phyloP scores from a whole-genome alignment of 768 basidiomycete species.

The Multifurca ochricompacta region DNA sequence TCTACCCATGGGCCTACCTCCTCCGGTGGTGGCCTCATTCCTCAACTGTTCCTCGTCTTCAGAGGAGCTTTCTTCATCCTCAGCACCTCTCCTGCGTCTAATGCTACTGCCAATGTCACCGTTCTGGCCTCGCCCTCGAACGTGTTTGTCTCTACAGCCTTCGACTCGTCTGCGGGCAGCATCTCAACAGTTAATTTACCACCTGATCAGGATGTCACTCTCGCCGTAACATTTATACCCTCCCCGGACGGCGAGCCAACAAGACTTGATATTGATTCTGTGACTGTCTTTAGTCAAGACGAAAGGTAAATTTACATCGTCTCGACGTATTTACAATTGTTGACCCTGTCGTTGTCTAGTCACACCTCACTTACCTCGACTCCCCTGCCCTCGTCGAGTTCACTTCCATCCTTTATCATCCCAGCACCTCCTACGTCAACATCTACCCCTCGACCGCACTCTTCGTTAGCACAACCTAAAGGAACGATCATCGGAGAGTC shows the following conservation, averaged over 20 bases:
- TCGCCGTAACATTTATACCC: constrained; percentile 18
- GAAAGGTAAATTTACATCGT: constrained; percentile 3
- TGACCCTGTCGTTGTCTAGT: not conserved
- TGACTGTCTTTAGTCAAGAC: constrained; percentile 6
- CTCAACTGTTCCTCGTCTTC: constrained; percentile 22
- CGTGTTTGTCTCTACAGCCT: constrained; percentile 10
- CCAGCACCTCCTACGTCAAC: constrained; percentile 10
- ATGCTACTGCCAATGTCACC: constrained; percentile 22
- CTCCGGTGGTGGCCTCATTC: constrained; percentile 7
- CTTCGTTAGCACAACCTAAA: constrained; percentile 16
- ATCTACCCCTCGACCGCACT: constrained; percentile 1
- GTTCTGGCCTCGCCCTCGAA: constrained; percentile 20
- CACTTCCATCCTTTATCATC: constrained; percentile 19
- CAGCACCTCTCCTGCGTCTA: constrained; percentile 18
- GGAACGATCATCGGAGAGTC: constrained; percentile 22
- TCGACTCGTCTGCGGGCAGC: constrained; percentile 16
- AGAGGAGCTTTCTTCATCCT: constrained; percentile 20
- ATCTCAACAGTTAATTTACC: constrained; percentile 19
- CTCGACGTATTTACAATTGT: not conserved
- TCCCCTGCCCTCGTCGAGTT: constrained; percentile 15
- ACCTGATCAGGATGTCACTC: constrained; percentile 16
- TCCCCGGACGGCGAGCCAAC: constrained; percentile 7
- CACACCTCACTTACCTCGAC: constrained; percentile 12
- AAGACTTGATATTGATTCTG: constrained; percentile 21
- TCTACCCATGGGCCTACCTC: constrained; percentile 18